Conservation (phyloP, 768 basidiomycete species). For the Clathrus columnatus region DNA sequence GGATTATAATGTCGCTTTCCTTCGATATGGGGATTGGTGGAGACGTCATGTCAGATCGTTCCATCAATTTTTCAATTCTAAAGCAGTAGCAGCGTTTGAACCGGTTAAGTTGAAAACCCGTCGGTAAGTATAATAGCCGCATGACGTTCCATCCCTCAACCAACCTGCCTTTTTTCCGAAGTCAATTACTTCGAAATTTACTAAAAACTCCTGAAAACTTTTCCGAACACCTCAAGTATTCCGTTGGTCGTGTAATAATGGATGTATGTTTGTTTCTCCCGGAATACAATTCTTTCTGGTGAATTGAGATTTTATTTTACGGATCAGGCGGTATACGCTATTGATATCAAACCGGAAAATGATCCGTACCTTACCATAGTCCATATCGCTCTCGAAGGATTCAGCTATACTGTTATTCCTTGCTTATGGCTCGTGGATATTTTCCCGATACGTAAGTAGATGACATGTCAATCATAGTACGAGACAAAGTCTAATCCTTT, state of each 20-base stretch:
- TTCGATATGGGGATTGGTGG: conserved; percentile 31
- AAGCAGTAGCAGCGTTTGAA: conserved; percentile 20
- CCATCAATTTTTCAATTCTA: conserved; percentile 28
- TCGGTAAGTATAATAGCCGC: too few species aligned
- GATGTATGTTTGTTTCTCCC: conserved; percentile 9
- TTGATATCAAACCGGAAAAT: conserved; percentile 22
- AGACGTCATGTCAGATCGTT: conserved; percentile 31
- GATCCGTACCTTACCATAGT: conserved; percentile 30
- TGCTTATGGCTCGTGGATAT: conserved; percentile 15
- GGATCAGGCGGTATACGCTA: conserved; percentile 36
- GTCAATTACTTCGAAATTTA: conserved; percentile 16
- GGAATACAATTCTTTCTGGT: too few species aligned
- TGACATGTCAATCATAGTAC: conserved; percentile 8
- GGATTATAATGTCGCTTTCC: conserved; percentile 29
- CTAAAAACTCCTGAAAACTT: conserved; percentile 21
- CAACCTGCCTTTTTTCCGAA: too few species aligned
- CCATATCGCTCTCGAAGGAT: conserved; percentile 16
- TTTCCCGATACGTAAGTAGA: conserved; percentile 12
- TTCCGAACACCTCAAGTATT: conserved; percentile 17
- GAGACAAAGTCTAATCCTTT: conserved; percentile 32
- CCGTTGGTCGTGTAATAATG: not conserved
- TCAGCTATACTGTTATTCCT: conserved; percentile 19
- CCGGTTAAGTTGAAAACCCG: conserved; percentile 28
- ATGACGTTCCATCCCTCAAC: too few species aligned
- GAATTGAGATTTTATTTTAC: conserved; percentile 18